Percentiles rank a stretch among this genome's conserved stretches.
Conservation (phyloP, 1,284 basidiomycete genomes). For the Erythrobasidium hasegawianum region DNA sequence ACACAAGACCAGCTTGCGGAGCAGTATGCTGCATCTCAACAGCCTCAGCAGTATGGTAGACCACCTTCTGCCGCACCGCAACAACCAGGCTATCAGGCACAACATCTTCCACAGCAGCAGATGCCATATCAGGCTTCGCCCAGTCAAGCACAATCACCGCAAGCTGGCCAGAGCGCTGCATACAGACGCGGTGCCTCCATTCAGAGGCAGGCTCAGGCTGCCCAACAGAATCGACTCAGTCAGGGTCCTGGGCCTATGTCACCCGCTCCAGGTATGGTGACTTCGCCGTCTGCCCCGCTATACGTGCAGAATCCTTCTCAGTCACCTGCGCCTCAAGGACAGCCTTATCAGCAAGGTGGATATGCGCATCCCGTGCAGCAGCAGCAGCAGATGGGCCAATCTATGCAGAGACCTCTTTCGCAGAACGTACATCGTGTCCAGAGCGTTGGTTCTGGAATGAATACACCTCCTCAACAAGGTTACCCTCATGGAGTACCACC, state of each 20-base stretch:
- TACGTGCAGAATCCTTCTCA: background rate
- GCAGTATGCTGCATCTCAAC: constrained; percentile 47
- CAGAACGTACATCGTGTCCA: background rate
- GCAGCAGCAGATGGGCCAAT: constrained; percentile 9
- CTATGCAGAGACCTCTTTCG: constrained; percentile 1
- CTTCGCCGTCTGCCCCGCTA: background rate
- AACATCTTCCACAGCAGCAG: constrained; percentile 5
- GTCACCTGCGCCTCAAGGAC: constrained; percentile 3
- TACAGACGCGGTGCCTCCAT: constrained; percentile 27
- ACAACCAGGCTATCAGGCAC: background rate
- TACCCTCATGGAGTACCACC: background rate
- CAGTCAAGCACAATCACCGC: background rate
- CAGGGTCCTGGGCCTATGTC: background rate
- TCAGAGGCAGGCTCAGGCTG: background rate
- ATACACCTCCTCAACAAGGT: constrained; percentile 3
- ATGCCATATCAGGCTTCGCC: background rate
- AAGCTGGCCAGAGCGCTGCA: background rate
- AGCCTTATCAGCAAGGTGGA: constrained; percentile 4
- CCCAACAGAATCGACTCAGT: background rate
- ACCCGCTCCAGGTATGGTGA: background rate
- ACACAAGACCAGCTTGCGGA: constrained; percentile 74
- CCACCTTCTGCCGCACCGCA: background rate
- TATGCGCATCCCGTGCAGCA: background rate
- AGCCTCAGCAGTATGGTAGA: constrained; percentile 9
- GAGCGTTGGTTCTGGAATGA: background rate